These are phyloP conservation scores for Blastomyces gilchristii DNA, from an alignment of 2,329 filamentous ascomycete genomes.

Conservation along the genomic window DNA sequence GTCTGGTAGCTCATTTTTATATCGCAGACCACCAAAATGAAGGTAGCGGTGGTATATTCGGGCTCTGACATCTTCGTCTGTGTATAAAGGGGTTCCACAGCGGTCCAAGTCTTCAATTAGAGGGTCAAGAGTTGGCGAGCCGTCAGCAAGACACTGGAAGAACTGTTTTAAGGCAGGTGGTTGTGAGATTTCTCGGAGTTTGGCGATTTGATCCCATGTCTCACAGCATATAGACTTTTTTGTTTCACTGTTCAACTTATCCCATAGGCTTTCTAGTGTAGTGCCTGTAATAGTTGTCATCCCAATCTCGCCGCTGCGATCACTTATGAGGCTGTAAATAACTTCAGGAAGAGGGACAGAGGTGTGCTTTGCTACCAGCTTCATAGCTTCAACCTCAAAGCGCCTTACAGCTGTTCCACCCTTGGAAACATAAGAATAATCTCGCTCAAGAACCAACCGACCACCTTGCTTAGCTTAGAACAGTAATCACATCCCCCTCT, in stretches of 20 bases:
- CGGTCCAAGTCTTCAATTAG: slow-evolving; percentile 19
- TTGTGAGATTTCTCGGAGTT: slow-evolving; percentile 15
- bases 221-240: slow-evolving; percentile 19
- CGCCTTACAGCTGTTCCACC: slow-evolving; percentile 3
- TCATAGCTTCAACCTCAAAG: slow-evolving; percentile 10
- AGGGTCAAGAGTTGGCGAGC: slow-evolving; percentile 17
- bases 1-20: slow-evolving; percentile 16
- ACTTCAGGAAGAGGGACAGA: slow-evolving; percentile 18
- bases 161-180: slow-evolving; percentile 14
- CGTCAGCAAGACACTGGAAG: slow-evolving; percentile 20
- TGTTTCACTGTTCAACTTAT: slow-evolving; percentile 14
- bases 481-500: slow-evolving; percentile 10
- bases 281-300: slow-evolving; percentile 16
- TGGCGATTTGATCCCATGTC: slow-evolving; percentile 18
- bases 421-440: slow-evolving; percentile 10
- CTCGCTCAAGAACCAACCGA: slow-evolving; percentile 8
- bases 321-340: slow-evolving; percentile 8
- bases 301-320: slow-evolving; percentile 9
- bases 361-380: slow-evolving; percentile 14
- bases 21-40: slow-evolving; percentile 17
- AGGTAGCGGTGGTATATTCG: slow-evolving; percentile 22
- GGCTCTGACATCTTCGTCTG: slow-evolving; percentile 17
- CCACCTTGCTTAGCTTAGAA: slow-evolving; percentile 11
- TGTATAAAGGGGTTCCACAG: slow-evolving; percentile 16
- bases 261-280: slow-evolving; percentile 15